Percentiles rank a stretch among this genome's conserved stretches.
Conservation (phyloP, 257 asterid species). For the Nicotiana noctiflora region DNA sequence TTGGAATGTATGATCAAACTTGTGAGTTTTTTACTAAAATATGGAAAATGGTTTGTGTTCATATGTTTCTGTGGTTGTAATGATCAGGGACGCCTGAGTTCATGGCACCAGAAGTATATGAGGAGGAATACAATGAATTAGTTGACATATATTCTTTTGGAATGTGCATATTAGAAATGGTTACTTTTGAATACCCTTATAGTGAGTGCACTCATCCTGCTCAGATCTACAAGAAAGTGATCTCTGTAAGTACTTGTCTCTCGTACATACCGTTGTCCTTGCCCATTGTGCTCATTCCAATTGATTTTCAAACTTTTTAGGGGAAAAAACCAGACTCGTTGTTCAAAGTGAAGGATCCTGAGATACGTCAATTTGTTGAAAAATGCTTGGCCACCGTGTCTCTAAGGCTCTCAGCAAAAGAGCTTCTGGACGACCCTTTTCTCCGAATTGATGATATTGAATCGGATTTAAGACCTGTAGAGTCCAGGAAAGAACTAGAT, state of each 20-base stretch:
- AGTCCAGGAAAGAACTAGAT: slow-evolving; percentile 21
- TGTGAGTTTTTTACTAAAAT: neutral
- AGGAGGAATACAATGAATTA: slow-evolving; percentile 49
- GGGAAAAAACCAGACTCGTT: slow-evolving; percentile 41
- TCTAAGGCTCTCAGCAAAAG: slow-evolving; percentile 41
- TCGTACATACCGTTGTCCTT: neutral
- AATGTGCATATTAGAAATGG: slow-evolving; percentile 51
- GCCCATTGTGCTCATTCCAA: neutral
- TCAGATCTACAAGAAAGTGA: slow-evolving; percentile 49
- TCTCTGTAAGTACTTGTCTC: slow-evolving; percentile 30
- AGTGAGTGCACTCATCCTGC: slow-evolving; percentile 54
- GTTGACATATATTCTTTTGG: slow-evolving; percentile 52
- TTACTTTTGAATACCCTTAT: slow-evolving; percentile 47
- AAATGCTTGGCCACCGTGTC: slow-evolving; percentile 45
- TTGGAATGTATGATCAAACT: neutral
- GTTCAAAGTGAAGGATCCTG: slow-evolving; percentile 40
- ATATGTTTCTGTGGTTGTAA: neutral
- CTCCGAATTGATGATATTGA: slow-evolving; percentile 27
- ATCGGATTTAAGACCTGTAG: slow-evolving; percentile 17
- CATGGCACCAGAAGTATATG: slow-evolving; percentile 56
- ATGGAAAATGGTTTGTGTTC: neutral
- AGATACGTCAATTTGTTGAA: slow-evolving; percentile 37
- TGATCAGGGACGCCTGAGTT: slow-evolving; percentile 47
- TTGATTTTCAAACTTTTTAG: slow-evolving; percentile 9
- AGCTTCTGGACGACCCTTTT: slow-evolving; percentile 42